A percentile compares a stretch with the other conserved stretches of the same genome.
These are phyloP conservation scores for Leccinum broughii DNA, from an alignment of 768 basidiomycete species.

Conservation along the genomic window DNA sequence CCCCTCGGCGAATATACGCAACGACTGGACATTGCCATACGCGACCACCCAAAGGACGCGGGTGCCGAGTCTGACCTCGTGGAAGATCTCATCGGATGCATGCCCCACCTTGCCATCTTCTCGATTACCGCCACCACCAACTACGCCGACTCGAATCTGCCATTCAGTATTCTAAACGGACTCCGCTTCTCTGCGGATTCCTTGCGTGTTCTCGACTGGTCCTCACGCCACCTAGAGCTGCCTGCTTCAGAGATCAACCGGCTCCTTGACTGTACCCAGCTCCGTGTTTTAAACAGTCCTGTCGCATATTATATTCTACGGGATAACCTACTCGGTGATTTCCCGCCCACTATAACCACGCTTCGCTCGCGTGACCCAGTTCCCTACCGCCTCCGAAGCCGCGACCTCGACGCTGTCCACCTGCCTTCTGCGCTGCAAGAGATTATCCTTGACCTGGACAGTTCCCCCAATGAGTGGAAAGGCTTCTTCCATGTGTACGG, in stretches of 20 bases:
- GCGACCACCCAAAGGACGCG: not conserved
- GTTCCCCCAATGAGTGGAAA: not conserved
- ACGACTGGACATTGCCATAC: not conserved
- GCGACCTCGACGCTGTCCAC: not conserved
- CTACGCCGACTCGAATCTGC: not conserved
- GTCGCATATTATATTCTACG: accelerated
- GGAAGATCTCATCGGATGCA: not conserved
- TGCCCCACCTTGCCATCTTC: not conserved
- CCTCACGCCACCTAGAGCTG: not conserved
- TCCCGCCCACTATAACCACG: not conserved
- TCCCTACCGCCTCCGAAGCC: not conserved
- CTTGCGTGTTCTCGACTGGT: not conserved
- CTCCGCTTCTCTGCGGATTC: not conserved
- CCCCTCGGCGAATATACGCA: not conserved
- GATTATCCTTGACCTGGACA: not conserved
- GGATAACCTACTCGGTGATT: not conserved
- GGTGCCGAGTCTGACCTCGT: not conserved
- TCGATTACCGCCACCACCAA: not conserved
- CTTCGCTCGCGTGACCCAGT: not conserved
- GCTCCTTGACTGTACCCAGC: not conserved
- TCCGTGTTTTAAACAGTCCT: not conserved
- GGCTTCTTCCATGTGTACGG: not conserved
- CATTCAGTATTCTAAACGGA: not conserved
- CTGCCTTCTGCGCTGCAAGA: not conserved
- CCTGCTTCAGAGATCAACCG: not conserved